A percentile compares a stretch with the other conserved stretches of the same genome.
Conservation (phyloP, 495 filamentous ascomycete species). For the Penicillium coprophilum region DNA sequence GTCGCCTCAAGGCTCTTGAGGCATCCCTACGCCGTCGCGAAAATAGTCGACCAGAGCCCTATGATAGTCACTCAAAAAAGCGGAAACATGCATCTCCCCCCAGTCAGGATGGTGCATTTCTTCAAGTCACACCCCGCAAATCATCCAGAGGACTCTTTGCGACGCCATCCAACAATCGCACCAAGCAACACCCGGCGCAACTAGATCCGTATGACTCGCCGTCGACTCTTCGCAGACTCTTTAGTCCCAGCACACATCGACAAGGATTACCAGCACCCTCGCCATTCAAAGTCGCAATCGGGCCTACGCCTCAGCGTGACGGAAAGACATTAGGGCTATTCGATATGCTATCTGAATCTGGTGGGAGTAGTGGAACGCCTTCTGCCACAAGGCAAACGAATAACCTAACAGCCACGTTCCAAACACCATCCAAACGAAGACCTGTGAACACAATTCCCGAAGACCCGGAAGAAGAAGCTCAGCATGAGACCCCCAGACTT, state of each 20-base stretch:
- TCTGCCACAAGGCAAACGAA: conserved; percentile 35
- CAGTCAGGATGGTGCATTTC: conserved; percentile 22
- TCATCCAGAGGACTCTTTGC: conserved; percentile 35
- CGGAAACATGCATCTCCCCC: conserved; percentile 41
- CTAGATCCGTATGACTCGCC: conserved; percentile 59
- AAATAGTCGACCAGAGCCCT: conserved; percentile 26
- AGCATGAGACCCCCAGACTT: conserved; percentile 37
- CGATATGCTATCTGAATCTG: conserved; percentile 69
- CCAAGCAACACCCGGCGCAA: conserved; percentile 44
- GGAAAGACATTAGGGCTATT: conserved; percentile 88
- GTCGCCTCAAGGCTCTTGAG: conserved; percentile 62
- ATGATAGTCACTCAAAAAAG: conserved; percentile 37
- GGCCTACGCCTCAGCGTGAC: conserved; percentile 89
- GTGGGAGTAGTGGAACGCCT: conserved; percentile 48
- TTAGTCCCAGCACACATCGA: conserved; percentile 57
- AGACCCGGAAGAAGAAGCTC: conserved; percentile 33
- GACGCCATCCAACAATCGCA: conserved; percentile 49
- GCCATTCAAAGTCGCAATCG: conserved; percentile 54
- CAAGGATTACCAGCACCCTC: conserved; percentile 35
- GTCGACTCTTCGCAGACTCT: conserved; percentile 55
- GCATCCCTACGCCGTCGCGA: conserved; percentile 30
- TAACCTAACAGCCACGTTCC: conserved; percentile 32
- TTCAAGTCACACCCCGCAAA: conserved; percentile 34
- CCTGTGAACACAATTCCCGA: conserved; percentile 33
- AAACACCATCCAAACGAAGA: conserved; percentile 43